Conservation (phyloP, 108 stramenopile genomes). For the Fistulifera solaris region DNA sequence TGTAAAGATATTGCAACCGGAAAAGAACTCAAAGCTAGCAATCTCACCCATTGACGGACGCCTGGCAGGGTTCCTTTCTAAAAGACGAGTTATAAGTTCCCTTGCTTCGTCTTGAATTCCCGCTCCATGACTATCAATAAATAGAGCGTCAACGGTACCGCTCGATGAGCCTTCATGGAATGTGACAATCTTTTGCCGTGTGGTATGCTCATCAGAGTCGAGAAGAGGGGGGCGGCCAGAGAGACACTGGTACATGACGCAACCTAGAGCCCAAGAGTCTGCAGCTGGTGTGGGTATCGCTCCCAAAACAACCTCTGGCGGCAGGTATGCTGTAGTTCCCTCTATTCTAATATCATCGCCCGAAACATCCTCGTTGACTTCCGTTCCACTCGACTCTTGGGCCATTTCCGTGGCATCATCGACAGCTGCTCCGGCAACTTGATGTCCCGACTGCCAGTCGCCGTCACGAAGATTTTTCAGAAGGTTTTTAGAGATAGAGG, state of each 20-base stretch:
- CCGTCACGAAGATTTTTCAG: slow-evolving; percentile 78
- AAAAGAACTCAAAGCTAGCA: slow-evolving; percentile 40
- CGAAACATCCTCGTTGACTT: slow-evolving; percentile 1
- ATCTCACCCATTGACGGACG: slow-evolving; percentile 52
- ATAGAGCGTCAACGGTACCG: slow-evolving; percentile 22
- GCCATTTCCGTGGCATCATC: neutral
- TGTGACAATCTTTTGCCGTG: slow-evolving; percentile 69
- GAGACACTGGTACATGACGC: slow-evolving; percentile 87
- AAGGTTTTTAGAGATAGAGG: slow-evolving; percentile 36
- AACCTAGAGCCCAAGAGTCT: slow-evolving; percentile 97
- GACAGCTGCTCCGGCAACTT: neutral
- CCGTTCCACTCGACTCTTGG: neutral
- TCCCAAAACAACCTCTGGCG: slow-evolving; percentile 91
- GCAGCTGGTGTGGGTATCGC: slow-evolving; percentile 57
- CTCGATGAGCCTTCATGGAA: slow-evolving; percentile 35
- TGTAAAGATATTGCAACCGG: slow-evolving; percentile 47
- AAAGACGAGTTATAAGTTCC: slow-evolving; percentile 37
- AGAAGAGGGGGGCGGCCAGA: slow-evolving; percentile 88
- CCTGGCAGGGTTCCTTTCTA: slow-evolving; percentile 20
- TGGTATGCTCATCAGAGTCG: slow-evolving; percentile 62
- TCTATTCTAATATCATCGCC: slow-evolving; percentile 81
- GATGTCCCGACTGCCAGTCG: slow-evolving; percentile 59
- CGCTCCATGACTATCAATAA: slow-evolving; percentile 32
- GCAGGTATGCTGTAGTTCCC: slow-evolving; percentile 93
- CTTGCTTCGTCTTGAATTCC: slow-evolving; percentile 25